Evolutionary conservation across 352 stramenopile species (phyloP), one percentile per base, ranked within the genome.

Genomic region (Phytopythium ostracodes): DNA sequence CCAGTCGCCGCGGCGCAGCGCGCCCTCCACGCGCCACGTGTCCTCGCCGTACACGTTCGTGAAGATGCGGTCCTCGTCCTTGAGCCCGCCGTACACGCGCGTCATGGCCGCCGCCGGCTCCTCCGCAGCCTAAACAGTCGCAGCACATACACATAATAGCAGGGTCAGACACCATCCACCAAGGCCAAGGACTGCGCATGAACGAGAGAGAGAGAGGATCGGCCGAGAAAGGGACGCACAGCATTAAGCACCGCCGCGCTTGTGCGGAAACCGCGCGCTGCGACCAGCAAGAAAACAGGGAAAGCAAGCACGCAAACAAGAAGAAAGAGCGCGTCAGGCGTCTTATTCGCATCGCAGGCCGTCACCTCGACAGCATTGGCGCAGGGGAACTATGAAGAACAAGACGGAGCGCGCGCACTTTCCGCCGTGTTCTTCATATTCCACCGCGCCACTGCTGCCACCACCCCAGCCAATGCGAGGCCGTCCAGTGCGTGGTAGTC

Each of bases 51-150:
- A 99, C 22, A 99, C 73, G 76, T 99, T 99, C 55, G 96, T 99
- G 79, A 99, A 99, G 74, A 99, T 99, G 49, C 98, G 91, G 77
- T 99, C 98, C 74, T 99, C 93, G 82, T 99, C 97, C 63, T 97
- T 92, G 24, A 99, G 84, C 38, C 96, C 96, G 65, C 95, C 96
- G 73, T 98, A 98, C 46, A 94, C 86, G 52, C 85, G 81, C 27
- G 77, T 81, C 81, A 94, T 91, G 22, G 67, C 63, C 38, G 79
- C 63, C 38, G 79, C 29, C 29, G 29, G 69, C 58, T 81, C 68
- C 58, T 87, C 78, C 2, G 66, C 68, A 35, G 65, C 68, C 67
- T 84, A 43, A 9, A 14, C 36, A 33, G 29, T 33, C 36, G 36
- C 36, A 11, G 8, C 36, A 33, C n/a, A 33, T 33, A 33, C 4